phyloP scores from a whole-genome alignment of 805 yeast genomes.

The Dipodascus geniculatus region DNA sequence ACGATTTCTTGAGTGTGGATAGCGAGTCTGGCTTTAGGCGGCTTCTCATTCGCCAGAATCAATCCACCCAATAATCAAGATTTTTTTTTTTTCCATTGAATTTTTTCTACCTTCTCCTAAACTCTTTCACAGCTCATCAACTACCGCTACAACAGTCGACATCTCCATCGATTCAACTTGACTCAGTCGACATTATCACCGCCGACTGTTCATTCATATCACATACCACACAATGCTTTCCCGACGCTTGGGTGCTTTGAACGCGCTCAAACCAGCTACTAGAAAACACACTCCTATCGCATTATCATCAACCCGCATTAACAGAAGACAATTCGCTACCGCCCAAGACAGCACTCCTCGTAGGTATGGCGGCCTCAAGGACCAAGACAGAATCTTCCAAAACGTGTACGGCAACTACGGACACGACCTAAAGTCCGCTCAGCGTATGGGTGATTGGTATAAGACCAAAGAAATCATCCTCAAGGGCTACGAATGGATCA shows the following conservation, averaged over 20 bases:
- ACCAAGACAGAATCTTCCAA: constrained; percentile 80
- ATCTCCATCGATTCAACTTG: no score
- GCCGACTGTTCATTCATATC: no score
- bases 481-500: constrained; percentile 85
- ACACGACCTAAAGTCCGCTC: constrained; percentile 58
- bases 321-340: constrained; percentile 7
- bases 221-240: neutral
- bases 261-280: neutral
- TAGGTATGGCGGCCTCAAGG: constrained; percentile 63
- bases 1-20: neutral
- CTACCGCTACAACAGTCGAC: neutral
- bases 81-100: neutral
- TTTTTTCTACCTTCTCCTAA: neutral
- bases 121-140: neutral
- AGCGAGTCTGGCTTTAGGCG: neutral
- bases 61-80: neutral
- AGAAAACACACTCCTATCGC: neutral
- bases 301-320: neutral
- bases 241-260: constrained; percentile 1
- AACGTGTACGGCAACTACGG: constrained; percentile 70
- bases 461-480: constrained; percentile 76
- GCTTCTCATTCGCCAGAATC: neutral
- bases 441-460: constrained; percentile 83
- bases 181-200: no score
- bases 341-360: constrained; percentile 19